Evolutionary conservation across 129 eudicot genomes (phyloP), one percentile per base, ranked within the genome.

Genomic region (Helianthus annuus): DNA sequence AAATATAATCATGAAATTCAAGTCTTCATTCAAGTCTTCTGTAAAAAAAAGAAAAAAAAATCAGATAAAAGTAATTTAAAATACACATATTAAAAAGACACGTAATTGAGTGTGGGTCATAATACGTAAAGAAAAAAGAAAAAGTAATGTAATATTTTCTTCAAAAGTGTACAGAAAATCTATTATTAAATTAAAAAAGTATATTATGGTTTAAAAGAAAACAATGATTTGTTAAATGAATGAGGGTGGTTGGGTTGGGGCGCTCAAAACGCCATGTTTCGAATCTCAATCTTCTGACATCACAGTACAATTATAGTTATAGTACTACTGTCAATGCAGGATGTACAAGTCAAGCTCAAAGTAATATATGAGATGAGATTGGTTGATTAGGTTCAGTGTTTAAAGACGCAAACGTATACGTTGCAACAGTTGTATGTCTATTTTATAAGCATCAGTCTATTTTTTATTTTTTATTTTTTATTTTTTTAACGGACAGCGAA

Each of bases 261-360:
- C 64, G 78, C 78, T 74, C 71, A 74, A 74, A 74, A 38, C 45
- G 59, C 78, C 78, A 64, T 64, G 45, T 73, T 48, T 24, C 53
- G 54, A 73, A 73, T 51, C 64, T 63, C 62, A 12, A 61, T 73
- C 78, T 51, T 51, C 78, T 73, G 78, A 74, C 78, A 48, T 48
- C 22, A 73, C 70, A 63, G 53, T 17, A 73, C 78, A 73, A 63
- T 38, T 49, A 63, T 72, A 36, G 70, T 74, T 62, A 64, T 13
- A 22, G 64, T 63, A 63, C 78, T 6, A 38, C 46, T 2, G 1
- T 63, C 39, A 13, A 2, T 63, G 71, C 52, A 51, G 17, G 44
- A 63, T 51, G 44, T 74, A 74, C 78, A 64, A 63, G 10, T 14
- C 53, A 53, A 5, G 16, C 13, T 8, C 36, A 58, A 42, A 24